A percentile compares a stretch with the other conserved stretches of the same genome.
phyloP scores from a whole-genome alignment of 202 grass and related monocot genomes.

The Dendrocalamus latiflorus region DNA sequence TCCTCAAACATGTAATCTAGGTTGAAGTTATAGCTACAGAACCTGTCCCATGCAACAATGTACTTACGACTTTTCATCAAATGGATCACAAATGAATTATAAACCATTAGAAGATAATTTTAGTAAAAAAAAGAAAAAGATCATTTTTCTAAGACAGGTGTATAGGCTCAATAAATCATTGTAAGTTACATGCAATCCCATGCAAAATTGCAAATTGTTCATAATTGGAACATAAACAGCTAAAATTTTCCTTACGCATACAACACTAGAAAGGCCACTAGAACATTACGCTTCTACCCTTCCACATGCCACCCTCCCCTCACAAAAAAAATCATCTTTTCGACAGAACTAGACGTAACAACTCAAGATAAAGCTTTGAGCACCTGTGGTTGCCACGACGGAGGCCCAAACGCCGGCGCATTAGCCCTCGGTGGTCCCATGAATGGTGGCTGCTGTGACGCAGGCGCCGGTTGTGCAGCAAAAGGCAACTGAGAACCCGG shows the following conservation, averaged over 20 bases:
- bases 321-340: neutral
- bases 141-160: neutral
- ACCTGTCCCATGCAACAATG: neutral
- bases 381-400: slow-evolving; percentile 49
- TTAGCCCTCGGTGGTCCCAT: slow-evolving; percentile 28
- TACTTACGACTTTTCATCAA: neutral
- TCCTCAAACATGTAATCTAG: neutral
- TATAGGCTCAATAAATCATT: neutral
- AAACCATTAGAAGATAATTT: neutral
- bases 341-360: neutral
- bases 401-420: slow-evolving; percentile 36
- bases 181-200: neutral
- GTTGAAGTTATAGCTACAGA: neutral
- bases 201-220: neutral
- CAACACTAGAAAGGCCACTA: neutral
- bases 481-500: slow-evolving; percentile 29
- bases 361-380: neutral
- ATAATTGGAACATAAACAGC: neutral
- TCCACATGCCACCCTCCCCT: neutral
- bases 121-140: neutral
- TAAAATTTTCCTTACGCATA: neutral
- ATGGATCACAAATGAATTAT: neutral
- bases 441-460: slow-evolving; percentile 37
- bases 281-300: neutral
- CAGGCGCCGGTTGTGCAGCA: too few relatives aligned